A percentile compares a stretch with the other conserved stretches of the same genome.
Conservation (phyloP, 2,329 filamentous ascomycete genomes). For the Monosporascus cannonballus region DNA sequence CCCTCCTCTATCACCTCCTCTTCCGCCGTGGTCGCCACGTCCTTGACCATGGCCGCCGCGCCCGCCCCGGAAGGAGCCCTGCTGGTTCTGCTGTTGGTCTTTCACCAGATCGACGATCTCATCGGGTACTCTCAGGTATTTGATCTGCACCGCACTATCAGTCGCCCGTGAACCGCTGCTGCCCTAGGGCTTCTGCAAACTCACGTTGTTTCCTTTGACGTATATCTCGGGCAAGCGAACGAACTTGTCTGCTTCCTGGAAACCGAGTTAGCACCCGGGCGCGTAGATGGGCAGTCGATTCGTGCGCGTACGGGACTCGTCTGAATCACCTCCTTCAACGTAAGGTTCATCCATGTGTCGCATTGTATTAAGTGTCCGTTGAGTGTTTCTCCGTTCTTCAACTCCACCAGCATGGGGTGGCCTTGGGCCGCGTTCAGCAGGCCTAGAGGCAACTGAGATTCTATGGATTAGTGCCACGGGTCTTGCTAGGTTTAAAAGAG, state of each 20-base stretch:
- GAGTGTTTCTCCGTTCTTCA: slow-evolving; percentile 69
- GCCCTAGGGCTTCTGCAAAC: slow-evolving; percentile 26
- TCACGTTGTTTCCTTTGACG: slow-evolving; percentile 92
- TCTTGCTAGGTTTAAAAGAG: background rate
- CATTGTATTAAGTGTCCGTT: slow-evolving; percentile 95
- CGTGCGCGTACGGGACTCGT: slow-evolving; percentile 64
- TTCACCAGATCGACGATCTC: slow-evolving; percentile 93
- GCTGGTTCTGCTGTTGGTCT: slow-evolving; percentile 78
- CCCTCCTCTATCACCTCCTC: slow-evolving; percentile 51
- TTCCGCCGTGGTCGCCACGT: slow-evolving; percentile 52
- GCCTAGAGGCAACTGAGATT: slow-evolving; percentile 60
- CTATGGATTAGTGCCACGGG: slow-evolving; percentile 8
- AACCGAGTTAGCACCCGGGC: slow-evolving; percentile 13
- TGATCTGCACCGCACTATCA: slow-evolving; percentile 62
- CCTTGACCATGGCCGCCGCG: slow-evolving; percentile 51
- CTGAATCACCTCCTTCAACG: slow-evolving; percentile 93
- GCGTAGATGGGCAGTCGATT: background rate
- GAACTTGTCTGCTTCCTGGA: slow-evolving; percentile 85
- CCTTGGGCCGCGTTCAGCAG: slow-evolving; percentile 93
- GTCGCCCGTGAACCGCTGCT: slow-evolving; percentile 1
- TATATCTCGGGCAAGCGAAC: slow-evolving; percentile 89
- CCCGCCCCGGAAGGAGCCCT: slow-evolving; percentile 57
- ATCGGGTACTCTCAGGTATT: slow-evolving; percentile 93
- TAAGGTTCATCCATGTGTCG: slow-evolving; percentile 99
- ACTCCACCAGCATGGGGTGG: slow-evolving; percentile 66